phyloP scores from a whole-genome alignment of 2,329 filamentous ascomycete genomes.

The Xylariales sp. region DNA sequence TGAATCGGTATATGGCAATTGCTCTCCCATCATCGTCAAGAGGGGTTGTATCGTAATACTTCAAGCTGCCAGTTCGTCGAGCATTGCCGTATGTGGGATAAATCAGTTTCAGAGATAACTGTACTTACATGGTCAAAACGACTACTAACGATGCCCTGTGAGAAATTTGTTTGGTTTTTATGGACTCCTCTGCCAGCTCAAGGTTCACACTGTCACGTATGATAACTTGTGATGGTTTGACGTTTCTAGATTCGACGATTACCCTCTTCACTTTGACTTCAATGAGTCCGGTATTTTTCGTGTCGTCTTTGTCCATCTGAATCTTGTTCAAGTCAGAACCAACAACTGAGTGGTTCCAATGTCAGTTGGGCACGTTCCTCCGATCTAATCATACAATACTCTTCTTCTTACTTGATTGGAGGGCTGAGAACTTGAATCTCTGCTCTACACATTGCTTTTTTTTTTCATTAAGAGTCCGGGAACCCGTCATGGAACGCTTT shows the following conservation, averaged over 20 bases:
- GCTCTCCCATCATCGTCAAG: too few relatives aligned
- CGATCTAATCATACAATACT: background rate
- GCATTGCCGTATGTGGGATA: too few relatives aligned
- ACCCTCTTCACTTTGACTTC: slow-evolving; percentile 15
- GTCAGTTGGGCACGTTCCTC: slow-evolving; percentile 13
- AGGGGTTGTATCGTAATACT: too few relatives aligned
- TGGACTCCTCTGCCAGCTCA: slow-evolving; percentile 26
- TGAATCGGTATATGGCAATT: too few relatives aligned
- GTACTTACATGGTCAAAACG: too few relatives aligned
- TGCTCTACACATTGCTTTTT: slow-evolving; percentile 8
- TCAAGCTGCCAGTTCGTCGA: too few relatives aligned
- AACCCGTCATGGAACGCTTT: background rate
- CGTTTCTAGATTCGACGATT: background rate
- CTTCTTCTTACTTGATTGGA: slow-evolving; percentile 18
- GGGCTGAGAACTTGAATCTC: slow-evolving; percentile 19
- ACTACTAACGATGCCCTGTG: slow-evolving; percentile 27
- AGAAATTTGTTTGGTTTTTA: slow-evolving; percentile 28
- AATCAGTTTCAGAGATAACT: too few relatives aligned
- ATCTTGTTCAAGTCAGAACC: too few relatives aligned
- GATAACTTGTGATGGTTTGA: background rate
- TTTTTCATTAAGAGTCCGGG: background rate
- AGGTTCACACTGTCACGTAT: background rate
- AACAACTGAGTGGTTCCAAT: slow-evolving; percentile 17
- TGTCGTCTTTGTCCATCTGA: slow-evolving; percentile 16
- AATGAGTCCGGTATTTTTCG: slow-evolving; percentile 21